Evolutionary conservation across 2,329 filamentous ascomycete species (phyloP).

Genomic region (Alternaria angustiovoidea): DNA sequence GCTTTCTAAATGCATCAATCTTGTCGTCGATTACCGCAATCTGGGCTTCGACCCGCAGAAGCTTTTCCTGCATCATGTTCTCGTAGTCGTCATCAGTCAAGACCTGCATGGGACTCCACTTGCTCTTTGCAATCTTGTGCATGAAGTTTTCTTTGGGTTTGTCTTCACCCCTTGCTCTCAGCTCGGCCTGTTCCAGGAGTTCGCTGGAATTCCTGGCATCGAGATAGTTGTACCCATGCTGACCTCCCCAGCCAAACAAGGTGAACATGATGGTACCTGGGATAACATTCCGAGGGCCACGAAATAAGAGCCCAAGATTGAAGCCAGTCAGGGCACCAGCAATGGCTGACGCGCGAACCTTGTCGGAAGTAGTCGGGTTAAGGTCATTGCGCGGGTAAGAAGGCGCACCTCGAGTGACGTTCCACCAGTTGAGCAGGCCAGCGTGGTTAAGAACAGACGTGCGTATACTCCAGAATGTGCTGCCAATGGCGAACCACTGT

Average conservation of each 20-base stretch:
- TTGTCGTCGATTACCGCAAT: conserved; percentile 81
- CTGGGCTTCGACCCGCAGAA: conserved; percentile 75
- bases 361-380: conserved; percentile 65
- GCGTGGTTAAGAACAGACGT: conserved; percentile 48
- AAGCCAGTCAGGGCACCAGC: conserved; percentile 73
- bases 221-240: conserved; percentile 62
- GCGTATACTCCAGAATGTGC: conserved; percentile 74
- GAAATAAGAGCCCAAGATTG: conserved; percentile 63
- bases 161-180: conserved; percentile 29
- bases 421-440: conserved; percentile 44
- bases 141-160: conserved; percentile 54
- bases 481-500: conserved; percentile 83
- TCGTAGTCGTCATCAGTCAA: conserved; percentile 78
- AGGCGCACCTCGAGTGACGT: conserved; percentile 36
- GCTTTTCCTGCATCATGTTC: conserved; percentile 73
- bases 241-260: conserved; percentile 65
- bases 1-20: conserved; percentile 62
- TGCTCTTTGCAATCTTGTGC: conserved; percentile 65
- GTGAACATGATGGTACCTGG: conserved; percentile 68
- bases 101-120: conserved; percentile 75
- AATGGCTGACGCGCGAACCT: conserved; percentile 71
- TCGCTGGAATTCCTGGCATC: conserved; percentile 56
- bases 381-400: conserved; percentile 44
- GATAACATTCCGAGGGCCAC: conserved; percentile 52
- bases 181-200: conserved; percentile 46